Percentiles rank a stretch among this genome's conserved stretches.
These are phyloP conservation scores for Phytophthora brassicae DNA, from an alignment of 352 stramenopile genomes.

Conservation along the genomic window DNA sequence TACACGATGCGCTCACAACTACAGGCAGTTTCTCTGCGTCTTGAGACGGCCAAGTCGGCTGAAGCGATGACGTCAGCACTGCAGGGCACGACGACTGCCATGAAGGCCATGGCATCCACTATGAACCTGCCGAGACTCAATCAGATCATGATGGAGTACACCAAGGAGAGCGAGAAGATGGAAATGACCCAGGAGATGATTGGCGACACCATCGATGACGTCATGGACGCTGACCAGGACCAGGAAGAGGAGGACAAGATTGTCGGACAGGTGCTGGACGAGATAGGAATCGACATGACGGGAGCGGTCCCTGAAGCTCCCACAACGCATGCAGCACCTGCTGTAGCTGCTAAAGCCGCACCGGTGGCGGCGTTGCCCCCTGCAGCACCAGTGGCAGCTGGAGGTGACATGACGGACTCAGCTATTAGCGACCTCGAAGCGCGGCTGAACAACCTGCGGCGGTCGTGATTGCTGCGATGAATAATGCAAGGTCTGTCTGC, in stretches of 20 bases:
- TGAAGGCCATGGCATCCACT: constrained; percentile 90
- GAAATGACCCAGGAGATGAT: constrained; percentile 99
- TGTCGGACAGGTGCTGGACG: constrained; percentile 96
- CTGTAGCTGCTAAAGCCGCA: constrained; percentile 51
- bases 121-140: constrained; percentile 96
- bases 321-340: constrained; percentile 43
- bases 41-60: constrained; percentile 95
- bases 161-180: constrained; percentile 97
- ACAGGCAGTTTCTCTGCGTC: constrained; percentile 93
- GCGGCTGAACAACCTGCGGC: constrained; percentile 96
- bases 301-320: constrained; percentile 91
- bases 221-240: constrained; percentile 94
- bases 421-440: constrained; percentile 96
- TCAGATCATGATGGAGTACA: constrained; percentile 99
- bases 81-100: constrained; percentile 80
- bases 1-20: constrained; percentile 98
- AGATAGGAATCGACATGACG: constrained; percentile 95
- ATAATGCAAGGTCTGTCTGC: neutral
- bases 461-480: constrained; percentile 44
- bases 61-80: constrained; percentile 93
- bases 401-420: constrained; percentile 52
- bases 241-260: constrained; percentile 97
- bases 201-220: constrained; percentile 97
- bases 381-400: constrained; percentile 58
- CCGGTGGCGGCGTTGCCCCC: constrained; percentile 39